These are phyloP conservation scores for Elsinoe fawcettii DNA, from an alignment of 2,329 filamentous ascomycete species.

Conservation along the genomic window DNA sequence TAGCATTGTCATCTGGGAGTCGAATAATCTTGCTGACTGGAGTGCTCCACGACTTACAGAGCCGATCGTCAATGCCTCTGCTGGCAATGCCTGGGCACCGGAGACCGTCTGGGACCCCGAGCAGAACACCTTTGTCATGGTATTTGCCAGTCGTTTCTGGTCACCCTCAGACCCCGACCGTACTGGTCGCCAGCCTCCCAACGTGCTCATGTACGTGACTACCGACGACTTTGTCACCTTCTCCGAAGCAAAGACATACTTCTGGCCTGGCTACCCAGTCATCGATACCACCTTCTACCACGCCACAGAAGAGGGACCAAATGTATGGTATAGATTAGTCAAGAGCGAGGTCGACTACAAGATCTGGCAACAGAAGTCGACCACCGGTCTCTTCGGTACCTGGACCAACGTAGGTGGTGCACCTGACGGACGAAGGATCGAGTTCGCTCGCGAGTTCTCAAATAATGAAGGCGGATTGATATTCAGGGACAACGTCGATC, in stretches of 20 bases:
- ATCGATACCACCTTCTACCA: constrained; percentile 20
- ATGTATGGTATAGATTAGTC: constrained; percentile 20
- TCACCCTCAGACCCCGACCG: constrained; percentile 14
- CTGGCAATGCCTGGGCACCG: constrained; percentile 20
- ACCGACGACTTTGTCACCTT: constrained; percentile 19
- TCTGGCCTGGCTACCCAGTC: constrained; percentile 19
- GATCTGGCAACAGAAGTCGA: constrained; percentile 20
- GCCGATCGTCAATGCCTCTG: constrained; percentile 15
- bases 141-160: constrained; percentile 19
- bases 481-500: constrained; percentile 20
- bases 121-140: constrained; percentile 16
- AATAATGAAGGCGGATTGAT: constrained; percentile 20
- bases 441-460: constrained; percentile 18
- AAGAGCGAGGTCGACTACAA: constrained; percentile 19
- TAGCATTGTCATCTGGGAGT: constrained; percentile 20
- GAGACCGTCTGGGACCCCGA: constrained; percentile 19
- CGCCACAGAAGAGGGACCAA: constrained; percentile 15
- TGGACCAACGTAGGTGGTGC: constrained; percentile 19
- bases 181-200: constrained; percentile 17
- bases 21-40: constrained; percentile 17
- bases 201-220: constrained; percentile 19
- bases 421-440: constrained; percentile 15
- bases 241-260: constrained; percentile 19
- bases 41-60: constrained; percentile 14
- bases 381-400: constrained; percentile 18